A percentile compares a stretch with the other conserved stretches of the same genome.
Evolutionary conservation across 1,139 yeast species (phyloP).

Genomic region (Protomyces inouyei): DNA sequence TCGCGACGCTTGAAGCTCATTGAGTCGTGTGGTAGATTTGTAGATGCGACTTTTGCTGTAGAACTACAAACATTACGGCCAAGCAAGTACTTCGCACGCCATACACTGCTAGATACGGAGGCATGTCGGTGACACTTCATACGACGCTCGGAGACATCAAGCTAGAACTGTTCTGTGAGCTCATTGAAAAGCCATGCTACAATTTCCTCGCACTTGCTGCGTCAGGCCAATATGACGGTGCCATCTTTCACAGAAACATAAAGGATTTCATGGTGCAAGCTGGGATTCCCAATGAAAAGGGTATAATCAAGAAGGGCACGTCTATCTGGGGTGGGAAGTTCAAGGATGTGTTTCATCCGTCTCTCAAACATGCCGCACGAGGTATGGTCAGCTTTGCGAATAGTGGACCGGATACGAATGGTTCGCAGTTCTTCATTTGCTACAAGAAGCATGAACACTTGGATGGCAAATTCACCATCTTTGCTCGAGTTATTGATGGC

Average conservation of each 20-base stretch:
- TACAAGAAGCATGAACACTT: slow-evolving; percentile 44
- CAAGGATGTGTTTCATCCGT: slow-evolving; percentile 48
- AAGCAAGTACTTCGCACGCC: too few species aligned
- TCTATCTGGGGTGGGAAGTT: slow-evolving; percentile 50
- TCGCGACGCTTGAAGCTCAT: slow-evolving; percentile 22
- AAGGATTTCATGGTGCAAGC: slow-evolving; percentile 37
- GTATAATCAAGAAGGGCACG: slow-evolving; percentile 52
- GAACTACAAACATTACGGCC: background rate
- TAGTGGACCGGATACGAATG: slow-evolving; percentile 46
- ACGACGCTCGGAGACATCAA: slow-evolving; percentile 45
- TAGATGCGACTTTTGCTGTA: background rate
- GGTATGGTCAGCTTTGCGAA: slow-evolving; percentile 49
- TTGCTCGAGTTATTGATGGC: slow-evolving; percentile 50
- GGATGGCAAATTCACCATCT: slow-evolving; percentile 55
- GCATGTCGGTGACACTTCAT: slow-evolving; percentile 36
- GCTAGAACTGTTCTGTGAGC: slow-evolving; percentile 44
- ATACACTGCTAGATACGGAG: background rate
- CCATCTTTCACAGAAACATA: slow-evolving; percentile 45
- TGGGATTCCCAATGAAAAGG: slow-evolving; percentile 36
- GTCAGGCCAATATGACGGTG: slow-evolving; percentile 44
- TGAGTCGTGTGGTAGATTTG: background rate
- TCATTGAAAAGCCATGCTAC: slow-evolving; percentile 43
- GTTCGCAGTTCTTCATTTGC: slow-evolving; percentile 46
- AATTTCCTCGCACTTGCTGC: slow-evolving; percentile 51
- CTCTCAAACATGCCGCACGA: slow-evolving; percentile 44